Evolutionary conservation across 1,139 yeast species (phyloP).

Genomic region (Geotrichum reessii): DNA sequence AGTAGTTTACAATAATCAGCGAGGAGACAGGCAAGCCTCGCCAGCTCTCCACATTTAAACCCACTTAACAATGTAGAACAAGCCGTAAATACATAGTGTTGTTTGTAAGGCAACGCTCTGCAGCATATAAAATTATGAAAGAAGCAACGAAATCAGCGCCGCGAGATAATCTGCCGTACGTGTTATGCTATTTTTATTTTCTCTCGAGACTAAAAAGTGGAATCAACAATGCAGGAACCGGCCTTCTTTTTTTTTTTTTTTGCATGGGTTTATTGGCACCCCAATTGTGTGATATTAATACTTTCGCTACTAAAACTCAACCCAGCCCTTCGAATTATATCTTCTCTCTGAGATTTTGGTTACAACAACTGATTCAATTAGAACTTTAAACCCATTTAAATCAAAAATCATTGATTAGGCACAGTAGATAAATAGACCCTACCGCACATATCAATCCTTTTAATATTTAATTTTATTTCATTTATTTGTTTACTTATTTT

Average conservation of each 20-base stretch:
- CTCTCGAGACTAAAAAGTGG: not conserved
- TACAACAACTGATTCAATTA: not conserved
- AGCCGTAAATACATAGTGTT: no score
- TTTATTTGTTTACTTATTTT: not conserved
- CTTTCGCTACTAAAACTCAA: not conserved
- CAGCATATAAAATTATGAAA: not conserved
- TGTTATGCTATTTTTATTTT: not conserved
- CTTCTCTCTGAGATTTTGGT: not conserved
- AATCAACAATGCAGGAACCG: not conserved
- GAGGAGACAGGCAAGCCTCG: not conserved
- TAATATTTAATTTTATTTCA: no score
- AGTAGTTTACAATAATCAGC: no score
- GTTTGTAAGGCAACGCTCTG: not conserved
- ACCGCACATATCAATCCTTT: not conserved
- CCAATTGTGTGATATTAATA: not conserved
- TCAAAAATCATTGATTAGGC: not conserved
- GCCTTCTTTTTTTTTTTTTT: not conserved
- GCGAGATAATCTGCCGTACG: not conserved
- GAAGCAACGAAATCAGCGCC: not conserved
- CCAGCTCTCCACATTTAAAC: not conserved
- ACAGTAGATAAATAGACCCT: not conserved
- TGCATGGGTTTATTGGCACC: not conserved
- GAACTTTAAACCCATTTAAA: not conserved
- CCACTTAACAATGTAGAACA: not conserved
- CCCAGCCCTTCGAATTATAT: not conserved